A percentile compares a stretch with the other conserved stretches of the same genome.
These are phyloP conservation scores for Cryptosporidium baileyi DNA, from an alignment of 169 alveolate genomes.

Conservation along the genomic window DNA sequence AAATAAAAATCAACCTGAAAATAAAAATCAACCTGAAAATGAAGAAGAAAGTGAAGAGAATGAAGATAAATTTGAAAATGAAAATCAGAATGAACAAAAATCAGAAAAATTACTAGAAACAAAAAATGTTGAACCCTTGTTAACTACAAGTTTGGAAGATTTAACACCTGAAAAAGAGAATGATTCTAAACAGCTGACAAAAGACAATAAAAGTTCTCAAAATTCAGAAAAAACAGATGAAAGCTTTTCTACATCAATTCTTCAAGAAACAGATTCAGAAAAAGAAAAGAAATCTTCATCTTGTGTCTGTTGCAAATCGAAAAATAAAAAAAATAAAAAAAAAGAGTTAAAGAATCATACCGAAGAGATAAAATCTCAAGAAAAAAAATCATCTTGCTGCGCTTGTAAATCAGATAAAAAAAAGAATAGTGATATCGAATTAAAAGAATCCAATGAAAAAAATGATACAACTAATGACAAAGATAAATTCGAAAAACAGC, in stretches of 20 bases:
- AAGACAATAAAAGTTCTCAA: not conserved
- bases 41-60: not conserved
- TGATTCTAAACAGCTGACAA: not conserved
- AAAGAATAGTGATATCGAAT: not conserved
- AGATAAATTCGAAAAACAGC: not conserved
- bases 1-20: not conserved
- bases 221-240: not conserved
- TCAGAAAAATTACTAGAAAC: not conserved
- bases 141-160: not conserved
- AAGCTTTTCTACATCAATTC: no score
- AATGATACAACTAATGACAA: not conserved
- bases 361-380: not conserved
- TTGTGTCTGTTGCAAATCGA: not conserved
- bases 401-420: not conserved
- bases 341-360: no score
- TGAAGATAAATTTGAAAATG: not conserved
- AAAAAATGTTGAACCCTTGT: not conserved
- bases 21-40: not conserved
- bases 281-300: not conserved
- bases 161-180: not conserved
- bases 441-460: not conserved
- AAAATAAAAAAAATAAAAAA: no score
- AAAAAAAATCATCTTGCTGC: constrained; percentile 7
- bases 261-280: not conserved
- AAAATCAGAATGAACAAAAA: not conserved